Conservation (phyloP, 345 rosid genomes). For the Sonneratia alba region DNA sequence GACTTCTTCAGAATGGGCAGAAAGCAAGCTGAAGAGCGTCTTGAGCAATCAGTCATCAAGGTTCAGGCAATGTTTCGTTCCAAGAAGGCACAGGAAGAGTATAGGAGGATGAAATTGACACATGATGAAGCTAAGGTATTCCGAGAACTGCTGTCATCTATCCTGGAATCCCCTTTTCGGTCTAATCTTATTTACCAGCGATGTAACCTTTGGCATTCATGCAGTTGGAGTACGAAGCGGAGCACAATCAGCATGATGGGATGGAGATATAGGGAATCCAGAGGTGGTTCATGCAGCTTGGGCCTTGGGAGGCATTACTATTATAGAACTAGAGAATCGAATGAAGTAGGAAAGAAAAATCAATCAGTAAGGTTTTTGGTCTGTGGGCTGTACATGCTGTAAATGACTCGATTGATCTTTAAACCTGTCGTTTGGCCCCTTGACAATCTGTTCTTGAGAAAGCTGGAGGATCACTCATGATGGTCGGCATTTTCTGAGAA, state of each 20-base stretch:
- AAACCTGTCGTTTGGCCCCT: neutral
- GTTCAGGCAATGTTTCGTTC: slow-evolving; percentile 96
- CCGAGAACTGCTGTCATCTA: neutral
- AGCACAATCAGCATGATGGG: slow-evolving; percentile 17
- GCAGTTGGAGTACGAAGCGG: slow-evolving; percentile 62
- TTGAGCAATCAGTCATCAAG: slow-evolving; percentile 69
- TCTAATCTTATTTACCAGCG: neutral
- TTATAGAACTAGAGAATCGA: neutral
- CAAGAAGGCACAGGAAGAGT: slow-evolving; percentile 85
- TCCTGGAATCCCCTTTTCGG: neutral
- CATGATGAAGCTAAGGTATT: slow-evolving; percentile 60
- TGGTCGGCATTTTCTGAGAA: neutral
- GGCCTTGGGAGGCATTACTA: neutral
- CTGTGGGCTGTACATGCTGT: slow-evolving; percentile 3
- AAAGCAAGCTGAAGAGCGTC: slow-evolving; percentile 86
- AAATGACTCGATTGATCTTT: slow-evolving; percentile 5
- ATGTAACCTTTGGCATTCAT: slow-evolving; percentile 3
- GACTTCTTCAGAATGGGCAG: slow-evolving; percentile 68
- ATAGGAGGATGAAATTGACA: slow-evolving; percentile 71
- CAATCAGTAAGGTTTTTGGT: neutral
- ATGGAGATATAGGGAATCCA: slow-evolving; percentile 20
- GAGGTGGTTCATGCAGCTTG: neutral
- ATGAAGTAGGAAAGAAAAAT: neutral
- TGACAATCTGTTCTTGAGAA: neutral
- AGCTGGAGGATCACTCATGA: neutral